A percentile compares a stretch with the other conserved stretches of the same genome.
These are phyloP conservation scores for Tetrapyrgos nigripes DNA, from an alignment of 1,284 basidiomycete genomes.

Conservation along the genomic window DNA sequence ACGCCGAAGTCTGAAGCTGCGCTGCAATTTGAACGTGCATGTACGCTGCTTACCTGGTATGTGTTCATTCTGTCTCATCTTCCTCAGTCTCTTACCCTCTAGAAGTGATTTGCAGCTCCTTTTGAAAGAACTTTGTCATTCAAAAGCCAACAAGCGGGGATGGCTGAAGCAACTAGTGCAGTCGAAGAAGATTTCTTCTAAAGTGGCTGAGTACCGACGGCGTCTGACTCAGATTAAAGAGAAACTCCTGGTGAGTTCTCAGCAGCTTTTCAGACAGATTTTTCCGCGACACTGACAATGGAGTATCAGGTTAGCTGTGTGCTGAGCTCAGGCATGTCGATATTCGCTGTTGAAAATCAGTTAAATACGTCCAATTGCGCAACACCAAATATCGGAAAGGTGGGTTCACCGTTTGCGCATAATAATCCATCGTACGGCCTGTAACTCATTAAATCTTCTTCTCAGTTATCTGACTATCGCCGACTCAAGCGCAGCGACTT, in stretches of 20 bases:
- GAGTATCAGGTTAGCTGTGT: not conserved
- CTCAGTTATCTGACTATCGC: not conserved
- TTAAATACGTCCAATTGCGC: not conserved
- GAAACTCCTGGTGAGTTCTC: not conserved
- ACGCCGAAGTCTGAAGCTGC: not conserved
- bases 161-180: not conserved
- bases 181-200: not conserved
- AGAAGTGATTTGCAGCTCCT: not conserved
- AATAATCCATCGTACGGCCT: not conserved
- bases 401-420: not conserved
- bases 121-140: not conserved
- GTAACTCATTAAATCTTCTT: not conserved
- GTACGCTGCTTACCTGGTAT: not conserved
- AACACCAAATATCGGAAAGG: not conserved
- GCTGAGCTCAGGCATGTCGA: not conserved
- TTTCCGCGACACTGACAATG: too few relatives aligned
- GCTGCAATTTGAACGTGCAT: not conserved
- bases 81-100: not conserved
- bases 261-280: not conserved
- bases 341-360: not conserved
- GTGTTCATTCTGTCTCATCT: not conserved
- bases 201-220: not conserved
- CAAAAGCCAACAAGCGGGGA: not conserved
- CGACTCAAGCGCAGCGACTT: not conserved
- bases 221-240: not conserved